These are phyloP conservation scores for Paramecium octaurelia DNA, from an alignment of 73 alveolate species.

Conservation along the genomic window DNA sequence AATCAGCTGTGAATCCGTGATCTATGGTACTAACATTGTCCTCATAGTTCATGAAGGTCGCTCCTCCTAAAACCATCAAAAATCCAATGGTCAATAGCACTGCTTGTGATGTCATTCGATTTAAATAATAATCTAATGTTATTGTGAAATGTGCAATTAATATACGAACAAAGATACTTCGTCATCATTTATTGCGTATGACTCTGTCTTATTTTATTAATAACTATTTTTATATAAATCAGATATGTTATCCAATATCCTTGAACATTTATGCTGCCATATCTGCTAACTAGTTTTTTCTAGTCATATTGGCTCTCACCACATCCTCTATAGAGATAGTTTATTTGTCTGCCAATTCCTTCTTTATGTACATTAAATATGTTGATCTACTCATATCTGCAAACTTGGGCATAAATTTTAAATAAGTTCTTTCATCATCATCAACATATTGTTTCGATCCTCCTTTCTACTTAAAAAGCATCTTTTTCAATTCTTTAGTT, in stretches of 20 bases:
- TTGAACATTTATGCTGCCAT: not conserved
- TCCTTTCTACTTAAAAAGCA: constrained; percentile 15
- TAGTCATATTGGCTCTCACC: not conserved
- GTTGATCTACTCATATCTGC: constrained; percentile 40
- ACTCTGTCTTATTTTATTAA: not conserved
- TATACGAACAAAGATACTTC: not conserved
- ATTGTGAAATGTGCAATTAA: not conserved
- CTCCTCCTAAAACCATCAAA: not conserved
- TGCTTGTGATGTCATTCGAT: constrained; percentile 17
- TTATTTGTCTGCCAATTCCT: constrained; percentile 32
- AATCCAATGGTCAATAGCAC: not conserved
- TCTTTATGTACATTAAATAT: constrained; percentile 17
- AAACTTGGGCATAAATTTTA: constrained; percentile 31
- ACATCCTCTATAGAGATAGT: not conserved
- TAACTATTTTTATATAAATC: not conserved
- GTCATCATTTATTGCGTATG: not conserved
- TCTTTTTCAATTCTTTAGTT: constrained; percentile 11
- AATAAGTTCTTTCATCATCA: constrained; percentile 35
- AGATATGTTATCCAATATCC: not conserved
- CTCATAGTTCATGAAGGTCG: not conserved
- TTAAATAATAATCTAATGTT: not conserved
- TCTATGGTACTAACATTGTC: not conserved
- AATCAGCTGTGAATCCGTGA: constrained; percentile 26
- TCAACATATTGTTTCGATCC: constrained; percentile 29
- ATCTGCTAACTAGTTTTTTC: not conserved